Evolutionary conservation across 108 stramenopile species (phyloP), one percentile per base, ranked within the genome.

Genomic region (Fistulifera solaris): DNA sequence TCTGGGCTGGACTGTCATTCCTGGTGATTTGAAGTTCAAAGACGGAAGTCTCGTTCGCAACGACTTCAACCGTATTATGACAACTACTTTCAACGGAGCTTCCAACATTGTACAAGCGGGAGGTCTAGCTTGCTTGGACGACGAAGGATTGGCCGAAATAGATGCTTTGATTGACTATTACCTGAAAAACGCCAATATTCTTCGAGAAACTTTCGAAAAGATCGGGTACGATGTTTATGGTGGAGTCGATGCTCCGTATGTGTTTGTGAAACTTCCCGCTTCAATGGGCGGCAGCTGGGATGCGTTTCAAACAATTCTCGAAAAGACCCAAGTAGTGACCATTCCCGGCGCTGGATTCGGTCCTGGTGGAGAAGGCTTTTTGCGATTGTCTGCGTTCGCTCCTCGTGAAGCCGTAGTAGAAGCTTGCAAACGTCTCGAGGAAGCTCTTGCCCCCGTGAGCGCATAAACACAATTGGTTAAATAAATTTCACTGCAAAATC

Each of bases 331-430:
- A 72, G 94, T 97, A 52, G 96, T 97, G 15, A 97, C 96, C 1
- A 96, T 96, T 62, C 96, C 96, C 10, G 94, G 96, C 56, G 96
- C 96, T 35, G 96, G 96, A 22, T 97, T 97, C 61, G 96, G 96
- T 35, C 96, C 96, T 28, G 96, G 96, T 41, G 96, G 96, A 22
- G 96, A 97, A 63, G 94, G 96, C 25, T 97, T 85, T 76, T 66
- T 97, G 56, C 90, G 96, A 49, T 55, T 97, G 64, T 82, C 79
- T 62, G 94, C 96, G 10, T 97, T 97, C 56, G 96, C 94, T 4
- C 87, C 93, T 18, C 68, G 91, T 57, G 96, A 91, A 19, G 68
- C 68, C 44, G 80, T 94, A 40, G 54, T 85, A 19, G 96, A 96
- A 70, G 96, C 96, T 13, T 90, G 90, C 58, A 69, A 65, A 12